These are phyloP conservation scores for Saccharum officinarum DNA, from an alignment of 176 grass and related monocot species.

Conservation along the genomic window DNA sequence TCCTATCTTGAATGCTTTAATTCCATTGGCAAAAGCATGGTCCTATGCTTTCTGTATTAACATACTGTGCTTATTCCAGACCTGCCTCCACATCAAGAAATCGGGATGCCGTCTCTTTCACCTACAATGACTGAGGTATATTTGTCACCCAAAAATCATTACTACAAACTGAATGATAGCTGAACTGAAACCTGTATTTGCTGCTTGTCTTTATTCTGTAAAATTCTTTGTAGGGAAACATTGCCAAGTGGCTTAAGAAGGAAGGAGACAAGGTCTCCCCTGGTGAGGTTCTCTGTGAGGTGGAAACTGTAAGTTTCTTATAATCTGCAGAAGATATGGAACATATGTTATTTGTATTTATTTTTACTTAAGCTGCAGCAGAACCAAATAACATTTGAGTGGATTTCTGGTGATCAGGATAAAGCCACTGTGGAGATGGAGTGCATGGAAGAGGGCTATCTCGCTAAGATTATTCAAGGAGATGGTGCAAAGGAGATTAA, in stretches of 20 bases:
- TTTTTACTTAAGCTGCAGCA: background rate
- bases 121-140: conserved; percentile 98
- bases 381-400: conserved; percentile 28
- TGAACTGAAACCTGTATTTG: background rate
- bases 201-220: conserved; percentile 6
- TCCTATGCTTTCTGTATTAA: conserved; percentile 12
- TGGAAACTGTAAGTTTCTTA: conserved; percentile 81
- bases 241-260: conserved; percentile 94
- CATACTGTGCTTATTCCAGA: conserved; percentile 48
- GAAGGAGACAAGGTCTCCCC: conserved; percentile 93
- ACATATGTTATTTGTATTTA: conserved; percentile 24
- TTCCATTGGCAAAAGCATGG: background rate
- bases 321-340: background rate
- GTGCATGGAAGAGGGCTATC: conserved; percentile 98
- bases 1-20: background rate
- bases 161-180: background rate
- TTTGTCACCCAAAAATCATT: conserved; percentile 1
- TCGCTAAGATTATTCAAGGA: conserved; percentile 89
- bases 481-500: conserved; percentile 97
- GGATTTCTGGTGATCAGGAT: conserved; percentile 53
- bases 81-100: conserved; percentile 73
- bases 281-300: conserved; percentile 92
- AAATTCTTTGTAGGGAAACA: conserved; percentile 71
- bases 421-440: conserved; percentile 98
- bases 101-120: conserved; percentile 97